Evolutionary conservation across 768 basidiomycete species (phyloP), one percentile per base, ranked within the genome.

Genomic region (Leccinellum luteum): DNA sequence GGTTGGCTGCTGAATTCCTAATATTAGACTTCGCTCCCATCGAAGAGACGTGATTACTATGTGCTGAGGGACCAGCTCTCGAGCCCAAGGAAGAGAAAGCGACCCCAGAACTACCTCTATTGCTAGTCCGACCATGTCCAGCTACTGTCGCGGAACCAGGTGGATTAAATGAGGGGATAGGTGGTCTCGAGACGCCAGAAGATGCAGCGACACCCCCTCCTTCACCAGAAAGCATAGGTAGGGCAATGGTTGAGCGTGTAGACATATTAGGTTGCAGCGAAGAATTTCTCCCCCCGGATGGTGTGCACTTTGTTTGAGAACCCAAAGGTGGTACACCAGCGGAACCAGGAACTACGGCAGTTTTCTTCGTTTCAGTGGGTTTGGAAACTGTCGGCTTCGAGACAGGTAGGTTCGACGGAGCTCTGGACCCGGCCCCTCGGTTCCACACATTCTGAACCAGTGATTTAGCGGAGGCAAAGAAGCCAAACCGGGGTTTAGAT

Each of bases 361-460:
- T 15, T 60, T 72, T 72, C 62, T 66, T 73, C 43, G 53, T 23
- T n/a, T 55, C 55, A 4, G 50, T 38, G 2, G 55, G 2, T 53
- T 50, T 71, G 30, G 57, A 19, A 17, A 54, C 57, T 43, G 60
- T 54, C 5, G 69, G 45, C 57, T 73, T 77, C 38, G 69, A 59
- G 19, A 67, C 62, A 9, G 70, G 66, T 15, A 71, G 62, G 35
- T 55, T 70, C 6, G 73, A 64, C 10, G 60, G 28, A 10, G 66
- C 51, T 51, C 67, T 75, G 17, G 68, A 66, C 7, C 69, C 69
- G 15, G 69, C 73, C 25, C 79, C 82, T 61, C 86, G 77, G 63
- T 83, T 85, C 88, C 88, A 91, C 1, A 92, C 87, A 60, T 81
- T 88, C 63, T 80, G 77, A 4, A 91, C 89, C 3, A 91, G 74